Evolutionary conservation across 805 yeast species (phyloP).

Genomic region (Maudiozyma barnettii): DNA sequence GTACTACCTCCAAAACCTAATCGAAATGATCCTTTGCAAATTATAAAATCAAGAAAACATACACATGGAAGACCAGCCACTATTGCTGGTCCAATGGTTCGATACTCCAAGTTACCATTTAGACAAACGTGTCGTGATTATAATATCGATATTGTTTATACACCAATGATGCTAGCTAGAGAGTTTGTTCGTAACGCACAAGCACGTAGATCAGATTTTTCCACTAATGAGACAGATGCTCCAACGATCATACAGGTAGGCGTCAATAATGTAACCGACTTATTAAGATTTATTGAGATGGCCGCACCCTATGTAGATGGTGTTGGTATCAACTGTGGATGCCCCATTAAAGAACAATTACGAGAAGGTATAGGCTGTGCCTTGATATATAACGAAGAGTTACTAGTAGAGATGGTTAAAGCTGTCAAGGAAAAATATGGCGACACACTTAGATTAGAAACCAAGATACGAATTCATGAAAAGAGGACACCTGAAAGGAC

Average conservation of each 20-base stretch:
- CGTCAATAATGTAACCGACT: constrained; percentile 71
- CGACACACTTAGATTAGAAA: constrained; percentile 65
- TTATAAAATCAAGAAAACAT: constrained; percentile 36
- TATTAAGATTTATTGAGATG: constrained; percentile 77
- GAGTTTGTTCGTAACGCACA: constrained; percentile 80
- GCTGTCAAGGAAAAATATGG: constrained; percentile 76
- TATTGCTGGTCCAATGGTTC: constrained; percentile 91
- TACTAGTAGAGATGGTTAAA: constrained; percentile 73
- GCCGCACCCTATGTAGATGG: constrained; percentile 89
- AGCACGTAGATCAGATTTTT: constrained; percentile 78
- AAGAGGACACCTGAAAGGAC: constrained; percentile 56
- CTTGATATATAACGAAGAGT: constrained; percentile 71
- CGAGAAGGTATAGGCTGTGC: constrained; percentile 97
- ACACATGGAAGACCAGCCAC: constrained; percentile 46
- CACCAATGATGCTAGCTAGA: constrained; percentile 94
- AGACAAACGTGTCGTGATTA: constrained; percentile 69
- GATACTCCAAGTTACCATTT: constrained; percentile 90
- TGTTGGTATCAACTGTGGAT: constrained; percentile 91
- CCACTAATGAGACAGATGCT: constrained; percentile 62
- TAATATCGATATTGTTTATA: constrained; percentile 72
- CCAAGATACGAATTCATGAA: constrained; percentile 81
- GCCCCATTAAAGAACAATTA: constrained; percentile 92
- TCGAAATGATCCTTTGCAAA: constrained; percentile 43
- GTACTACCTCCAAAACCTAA: constrained; percentile 19
- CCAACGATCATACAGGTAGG: constrained; percentile 87